Evolutionary conservation across 139 green algal genomes (phyloP).

Genomic region (Chlamydomonas incerta): DNA sequence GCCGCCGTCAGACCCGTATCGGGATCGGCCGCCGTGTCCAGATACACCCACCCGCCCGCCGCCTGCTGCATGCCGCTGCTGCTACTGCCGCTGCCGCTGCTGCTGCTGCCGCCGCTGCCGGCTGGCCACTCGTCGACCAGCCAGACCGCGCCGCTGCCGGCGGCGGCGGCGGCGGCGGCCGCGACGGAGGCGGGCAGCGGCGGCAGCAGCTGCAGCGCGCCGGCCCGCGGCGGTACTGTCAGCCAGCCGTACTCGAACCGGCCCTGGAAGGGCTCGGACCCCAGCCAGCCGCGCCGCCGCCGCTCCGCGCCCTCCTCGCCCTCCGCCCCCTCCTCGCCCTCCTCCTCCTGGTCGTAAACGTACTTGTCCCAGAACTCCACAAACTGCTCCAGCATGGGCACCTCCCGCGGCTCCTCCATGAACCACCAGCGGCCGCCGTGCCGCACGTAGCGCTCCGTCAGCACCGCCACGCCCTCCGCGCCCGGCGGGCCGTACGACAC

Average conservation of each 20-base stretch:
- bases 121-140: conserved; percentile 12
- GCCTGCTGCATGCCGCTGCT: background rate
- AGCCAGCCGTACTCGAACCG: conserved; percentile 15
- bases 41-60: conserved; percentile 23
- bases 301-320: too few relatives aligned
- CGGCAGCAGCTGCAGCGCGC: background rate
- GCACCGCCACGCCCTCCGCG: background rate
- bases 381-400: conserved; percentile 9
- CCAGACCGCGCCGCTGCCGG: background rate
- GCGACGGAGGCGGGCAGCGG: background rate
- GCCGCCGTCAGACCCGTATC: conserved; percentile 27
- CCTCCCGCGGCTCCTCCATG: background rate
- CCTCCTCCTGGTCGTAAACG: background rate
- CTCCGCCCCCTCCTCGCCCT: too few relatives aligned
- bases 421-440: conserved; percentile 43
- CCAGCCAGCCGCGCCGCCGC: too few relatives aligned
- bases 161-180: background rate
- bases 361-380: conserved; percentile 1
- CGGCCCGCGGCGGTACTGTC: background rate
- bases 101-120: too few relatives aligned
- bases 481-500: background rate
- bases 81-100: too few relatives aligned
- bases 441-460: conserved; percentile 35
- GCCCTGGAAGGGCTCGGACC: background rate
- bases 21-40: conserved; percentile 23